phyloP scores from a whole-genome alignment of 1,139 yeast species.

The Pichiaceae sp. region DNA sequence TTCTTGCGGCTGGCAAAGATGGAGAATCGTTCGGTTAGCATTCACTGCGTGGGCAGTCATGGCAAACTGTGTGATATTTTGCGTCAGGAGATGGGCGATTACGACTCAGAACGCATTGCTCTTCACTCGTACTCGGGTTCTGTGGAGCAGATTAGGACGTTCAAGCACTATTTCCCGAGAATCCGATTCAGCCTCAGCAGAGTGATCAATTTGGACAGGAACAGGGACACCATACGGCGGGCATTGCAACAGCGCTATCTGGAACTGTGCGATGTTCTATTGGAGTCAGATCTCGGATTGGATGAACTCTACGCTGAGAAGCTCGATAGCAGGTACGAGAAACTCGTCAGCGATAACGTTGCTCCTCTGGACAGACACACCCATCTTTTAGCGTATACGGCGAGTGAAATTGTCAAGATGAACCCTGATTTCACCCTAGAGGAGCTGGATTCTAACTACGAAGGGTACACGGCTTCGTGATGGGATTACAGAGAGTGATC shows the following conservation, averaged over 20 bases:
- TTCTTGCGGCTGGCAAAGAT: slow-evolving; percentile 50
- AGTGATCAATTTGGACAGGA: slow-evolving; percentile 40
- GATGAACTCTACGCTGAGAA: slow-evolving; percentile 14
- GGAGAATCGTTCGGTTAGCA: slow-evolving; percentile 46
- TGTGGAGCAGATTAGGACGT: slow-evolving; percentile 48
- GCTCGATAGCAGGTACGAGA: slow-evolving; percentile 5
- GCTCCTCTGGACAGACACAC: slow-evolving; percentile 6
- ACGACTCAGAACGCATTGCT: slow-evolving; percentile 29
- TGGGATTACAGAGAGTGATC: neutral
- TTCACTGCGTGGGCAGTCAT: slow-evolving; percentile 82
- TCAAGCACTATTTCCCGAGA: slow-evolving; percentile 35
- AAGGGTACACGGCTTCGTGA: neutral
- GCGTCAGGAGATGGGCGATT: slow-evolving; percentile 20
- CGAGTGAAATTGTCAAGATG: slow-evolving; percentile 4
- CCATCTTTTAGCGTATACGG: slow-evolving; percentile 6
- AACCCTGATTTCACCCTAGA: slow-evolving; percentile 1
- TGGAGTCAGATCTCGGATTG: slow-evolving; percentile 44
- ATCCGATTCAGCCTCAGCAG: slow-evolving; percentile 52
- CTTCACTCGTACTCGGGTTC: slow-evolving; percentile 89
- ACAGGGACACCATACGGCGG: slow-evolving; percentile 17
- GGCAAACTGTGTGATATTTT: slow-evolving; percentile 47
- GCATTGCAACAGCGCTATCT: slow-evolving; percentile 25
- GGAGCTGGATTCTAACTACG: slow-evolving; percentile 4
- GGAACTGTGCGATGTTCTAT: slow-evolving; percentile 32
- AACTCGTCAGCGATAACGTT: neutral